Evolutionary conservation across 164 flowering plant species (phyloP), one percentile per base, ranked within the genome.

Genomic region (Malania oleifera): DNA sequence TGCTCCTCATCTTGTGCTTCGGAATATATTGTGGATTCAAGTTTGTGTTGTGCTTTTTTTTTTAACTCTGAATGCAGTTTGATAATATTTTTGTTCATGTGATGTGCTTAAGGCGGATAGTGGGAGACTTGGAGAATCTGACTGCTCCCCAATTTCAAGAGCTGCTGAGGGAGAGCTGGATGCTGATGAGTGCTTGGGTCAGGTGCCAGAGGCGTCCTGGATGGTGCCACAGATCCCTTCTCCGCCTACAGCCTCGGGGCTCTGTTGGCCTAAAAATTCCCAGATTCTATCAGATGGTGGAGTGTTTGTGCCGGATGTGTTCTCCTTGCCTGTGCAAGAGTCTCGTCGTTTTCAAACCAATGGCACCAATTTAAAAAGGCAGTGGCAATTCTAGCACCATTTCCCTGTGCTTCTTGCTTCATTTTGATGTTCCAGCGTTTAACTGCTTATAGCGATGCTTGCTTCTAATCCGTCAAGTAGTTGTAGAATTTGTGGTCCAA

Each of bases 181-280:
- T 20, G 63, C 62, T 17, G 84, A 82, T 28, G 82, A 80, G 37
- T 76, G 84, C 52, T 56, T 75, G 64, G 82, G 81, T 52, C 77
- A 80, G 66, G 86, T 81, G 20, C 86, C 85, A 17, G 86, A 84
- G 31, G 44, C 72, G 13, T 53, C 73, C 14, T 82, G 89, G 89
- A 73, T 67, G 5, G 93, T 79, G 60, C 92, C 90, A 2, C 81
- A 85, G 65, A 39, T 81, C 11, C 77, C 83, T 40, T 83, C 91
- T 3, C 87, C 89, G 4, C 87, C 92, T 5, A 82, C 95, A 15
- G 86, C 84, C 20, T 83, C 95, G 1, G 95, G 91, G 1, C 76
- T 87, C 5, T 54, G 76, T 64, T 82, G 92, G 92, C 86, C 96
- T 7, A 80, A 69, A 60, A 66, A 23, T 63, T 51, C 60, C 29